phyloP scores from a whole-genome alignment of 768 basidiomycete genomes.

The Naematelia aurantialba region DNA sequence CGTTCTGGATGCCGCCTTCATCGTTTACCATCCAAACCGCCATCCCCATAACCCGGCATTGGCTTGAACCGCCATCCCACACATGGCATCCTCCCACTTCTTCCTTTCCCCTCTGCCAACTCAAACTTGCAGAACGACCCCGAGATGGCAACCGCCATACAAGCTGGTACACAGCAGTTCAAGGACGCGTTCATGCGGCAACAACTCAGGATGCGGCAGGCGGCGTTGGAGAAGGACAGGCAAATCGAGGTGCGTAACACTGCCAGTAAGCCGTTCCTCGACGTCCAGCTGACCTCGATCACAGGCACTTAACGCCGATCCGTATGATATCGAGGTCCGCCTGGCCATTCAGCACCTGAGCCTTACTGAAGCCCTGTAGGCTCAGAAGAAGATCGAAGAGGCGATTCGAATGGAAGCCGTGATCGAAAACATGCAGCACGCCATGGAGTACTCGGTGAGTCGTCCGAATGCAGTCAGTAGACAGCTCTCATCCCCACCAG shows the following conservation, averaged over 20 bases:
- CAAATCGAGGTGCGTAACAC: slow-evolving; percentile 51
- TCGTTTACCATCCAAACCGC: no score
- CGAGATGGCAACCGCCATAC: slow-evolving; percentile 71
- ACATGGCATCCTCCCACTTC: no score
- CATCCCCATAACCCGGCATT: no score
- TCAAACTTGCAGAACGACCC: slow-evolving; percentile 62
- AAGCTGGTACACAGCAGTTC: slow-evolving; percentile 67
- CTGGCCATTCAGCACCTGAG: background rate
- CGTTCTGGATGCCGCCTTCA: no score
- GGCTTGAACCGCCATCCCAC: no score
- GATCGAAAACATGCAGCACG: slow-evolving; percentile 87
- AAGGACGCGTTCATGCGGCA: slow-evolving; percentile 58
- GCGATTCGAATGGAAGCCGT: slow-evolving; percentile 84
- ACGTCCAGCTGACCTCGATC: background rate
- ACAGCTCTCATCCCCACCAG: slow-evolving; percentile 11
- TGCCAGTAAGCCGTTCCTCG: background rate
- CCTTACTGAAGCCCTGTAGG: slow-evolving; percentile 43
- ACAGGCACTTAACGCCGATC: slow-evolving; percentile 72
- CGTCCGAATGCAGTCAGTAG: background rate
- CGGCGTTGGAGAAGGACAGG: slow-evolving; percentile 57
- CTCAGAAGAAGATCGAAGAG: slow-evolving; percentile 89
- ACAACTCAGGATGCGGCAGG: slow-evolving; percentile 20
- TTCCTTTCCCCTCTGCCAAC: no score
- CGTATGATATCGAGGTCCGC: slow-evolving; percentile 71
- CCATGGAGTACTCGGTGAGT: slow-evolving; percentile 68